Evolutionary conservation across 768 basidiomycete genomes (phyloP).

Genomic region (Hygrocybe coccinea): DNA sequence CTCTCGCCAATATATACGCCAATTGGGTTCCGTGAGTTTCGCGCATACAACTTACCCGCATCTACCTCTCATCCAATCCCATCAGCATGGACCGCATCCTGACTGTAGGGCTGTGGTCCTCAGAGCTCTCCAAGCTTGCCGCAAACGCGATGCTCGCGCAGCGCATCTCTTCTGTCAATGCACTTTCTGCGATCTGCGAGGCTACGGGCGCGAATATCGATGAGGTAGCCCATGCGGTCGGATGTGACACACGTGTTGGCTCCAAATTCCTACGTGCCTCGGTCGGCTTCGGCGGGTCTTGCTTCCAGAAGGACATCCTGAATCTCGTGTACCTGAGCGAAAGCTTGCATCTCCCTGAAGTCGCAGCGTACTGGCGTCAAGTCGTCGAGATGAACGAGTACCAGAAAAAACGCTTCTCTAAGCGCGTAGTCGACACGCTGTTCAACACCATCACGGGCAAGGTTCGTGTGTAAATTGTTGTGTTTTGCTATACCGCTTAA

Average conservation of each 20-base stretch:
- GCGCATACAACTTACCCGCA: neutral
- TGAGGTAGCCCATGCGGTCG: slow-evolving; percentile 92
- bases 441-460: slow-evolving; percentile 98
- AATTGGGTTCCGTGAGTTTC: slow-evolving; percentile 91
- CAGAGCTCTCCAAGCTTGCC: slow-evolving; percentile 96
- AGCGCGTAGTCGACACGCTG: slow-evolving; percentile 92
- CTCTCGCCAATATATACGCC: slow-evolving; percentile 78
- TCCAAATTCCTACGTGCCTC: slow-evolving; percentile 93
- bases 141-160: slow-evolving; percentile 99
- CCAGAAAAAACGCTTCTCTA: slow-evolving; percentile 94
- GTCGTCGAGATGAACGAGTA: slow-evolving; percentile 99
- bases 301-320: slow-evolving; percentile 99
- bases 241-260: slow-evolving; percentile 88
- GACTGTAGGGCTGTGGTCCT: slow-evolving; percentile 96
- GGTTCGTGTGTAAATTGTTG: slow-evolving; percentile 38
- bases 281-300: slow-evolving; percentile 96
- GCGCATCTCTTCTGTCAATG: slow-evolving; percentile 97
- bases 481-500: no score
- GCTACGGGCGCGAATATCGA: slow-evolving; percentile 98
- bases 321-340: slow-evolving; percentile 97
- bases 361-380: slow-evolving; percentile 95
- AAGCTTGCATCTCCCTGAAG: slow-evolving; percentile 90
- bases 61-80: neutral
- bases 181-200: slow-evolving; percentile 97
- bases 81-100: slow-evolving; percentile 70